These are phyloP conservation scores for Hypoxylon sp. DNA, from an alignment of 2,329 filamentous ascomycete genomes.

Conservation along the genomic window DNA sequence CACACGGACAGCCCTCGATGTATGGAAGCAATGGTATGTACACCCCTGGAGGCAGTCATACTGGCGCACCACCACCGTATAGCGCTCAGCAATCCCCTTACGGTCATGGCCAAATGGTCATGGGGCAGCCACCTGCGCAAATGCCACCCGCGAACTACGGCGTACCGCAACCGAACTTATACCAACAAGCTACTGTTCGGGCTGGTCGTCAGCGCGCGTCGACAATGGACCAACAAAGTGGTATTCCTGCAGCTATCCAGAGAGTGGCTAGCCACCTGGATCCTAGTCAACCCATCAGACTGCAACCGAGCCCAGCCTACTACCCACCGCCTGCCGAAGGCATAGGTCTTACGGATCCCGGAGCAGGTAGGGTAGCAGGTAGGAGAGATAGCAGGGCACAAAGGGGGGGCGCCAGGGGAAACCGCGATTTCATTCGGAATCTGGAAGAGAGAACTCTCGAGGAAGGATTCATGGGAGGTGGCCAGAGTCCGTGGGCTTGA, in stretches of 20 bases:
- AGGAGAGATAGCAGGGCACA: slow-evolving; percentile 82
- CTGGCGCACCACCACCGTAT: slow-evolving; percentile 82
- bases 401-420: slow-evolving; percentile 66
- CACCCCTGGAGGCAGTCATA: slow-evolving; percentile 67
- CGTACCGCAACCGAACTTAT: slow-evolving; percentile 68
- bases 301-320: slow-evolving; percentile 96
- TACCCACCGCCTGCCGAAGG: slow-evolving; percentile 94
- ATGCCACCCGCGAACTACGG: slow-evolving; percentile 75
- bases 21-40: slow-evolving; percentile 90
- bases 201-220: slow-evolving; percentile 89
- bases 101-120: slow-evolving; percentile 78
- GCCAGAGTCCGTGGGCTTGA: slow-evolving; percentile 77
- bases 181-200: slow-evolving; percentile 83
- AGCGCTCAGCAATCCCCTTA: slow-evolving; percentile 79
- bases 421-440: slow-evolving; percentile 93
- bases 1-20: slow-evolving; percentile 70
- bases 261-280: slow-evolving; percentile 96
- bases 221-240: slow-evolving; percentile 95
- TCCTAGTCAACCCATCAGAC: slow-evolving; percentile 90
- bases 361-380: slow-evolving; percentile 68
- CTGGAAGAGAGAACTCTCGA: slow-evolving; percentile 94
- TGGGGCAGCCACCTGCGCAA: slow-evolving; percentile 76
- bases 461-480: slow-evolving; percentile 83
- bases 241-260: slow-evolving; percentile 92
- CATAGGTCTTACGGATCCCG: slow-evolving; percentile 73